Base-by-base conservation (phyloP, 2,329 filamentous ascomycete genomes). In the Dryadomyces quercus-mongolicae region DNA sequence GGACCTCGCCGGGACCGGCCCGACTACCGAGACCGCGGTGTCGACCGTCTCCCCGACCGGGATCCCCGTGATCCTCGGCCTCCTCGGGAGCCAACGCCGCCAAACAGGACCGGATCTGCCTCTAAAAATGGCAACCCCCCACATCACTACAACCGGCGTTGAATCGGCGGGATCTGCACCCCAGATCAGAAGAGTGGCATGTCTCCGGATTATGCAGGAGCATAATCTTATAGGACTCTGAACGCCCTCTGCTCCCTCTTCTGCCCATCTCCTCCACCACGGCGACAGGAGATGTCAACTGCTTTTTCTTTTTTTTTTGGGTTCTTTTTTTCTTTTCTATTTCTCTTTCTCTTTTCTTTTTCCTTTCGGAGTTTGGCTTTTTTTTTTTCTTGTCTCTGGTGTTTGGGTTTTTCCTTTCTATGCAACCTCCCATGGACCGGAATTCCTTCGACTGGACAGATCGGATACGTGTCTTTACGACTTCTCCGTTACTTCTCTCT, bases 91-190 rank as follows among this genome's bases (percentile, higher is more conserved):
- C 8, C 34, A 2, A 58, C 58, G 1, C 58, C 58, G 13, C 58
- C 58, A 16, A 59, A 55, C 52, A 20, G 56, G 56, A 57, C 54
- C 16, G 57, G 57, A 22, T 54, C 53, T 1, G 51, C 56, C 48
- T 15, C 36, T 42, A 57, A 56, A 16, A 40, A 40, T 16, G 36
- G 36, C 25, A 42, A 21, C n/a, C 31, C 31, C n/a, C n/a, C 18
- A 49, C 22, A 18, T n/a, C 54, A 8, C 53, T 55, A 40, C 34
- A 16, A 49, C 45, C 58, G 56, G 25, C 49, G 56, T 49, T 59
- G 49, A 57, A 6, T 13, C 15, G 18, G 22, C 38, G 38, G 43
- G 34, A 40, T 40, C 10, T 31, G 25, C 25, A 40, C 36, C 36
- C 36, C 36, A 16, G 36, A 40, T 16, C 36, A 40, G 36, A 40